phyloP scores from a whole-genome alignment of 192 early-diverging fungal species.

The Allomyces macrogynus region DNA sequence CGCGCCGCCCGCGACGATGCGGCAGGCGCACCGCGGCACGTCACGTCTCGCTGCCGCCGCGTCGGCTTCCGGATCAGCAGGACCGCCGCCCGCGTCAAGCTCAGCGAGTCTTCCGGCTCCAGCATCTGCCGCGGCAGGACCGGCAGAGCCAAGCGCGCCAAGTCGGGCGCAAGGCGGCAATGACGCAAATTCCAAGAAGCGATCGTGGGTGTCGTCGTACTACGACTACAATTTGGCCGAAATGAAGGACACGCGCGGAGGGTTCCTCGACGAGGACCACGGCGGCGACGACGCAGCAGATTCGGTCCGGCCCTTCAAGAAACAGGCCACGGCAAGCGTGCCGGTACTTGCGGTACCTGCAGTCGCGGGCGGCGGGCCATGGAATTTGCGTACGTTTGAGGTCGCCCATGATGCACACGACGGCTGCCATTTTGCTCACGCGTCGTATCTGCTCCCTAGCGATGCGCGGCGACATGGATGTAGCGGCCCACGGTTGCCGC shows the following conservation, averaged over 20 bases:
- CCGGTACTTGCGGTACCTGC: not conserved
- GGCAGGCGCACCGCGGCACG: too few species aligned
- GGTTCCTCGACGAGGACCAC: conserved; percentile 53
- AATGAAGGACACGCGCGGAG: conserved; percentile 70
- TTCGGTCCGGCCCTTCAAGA: not conserved
- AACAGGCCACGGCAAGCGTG: conserved; percentile 12
- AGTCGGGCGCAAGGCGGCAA: too few species aligned
- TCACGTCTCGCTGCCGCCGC: too few species aligned
- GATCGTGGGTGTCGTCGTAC: conserved; percentile 13
- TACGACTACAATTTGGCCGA: conserved; percentile 74
- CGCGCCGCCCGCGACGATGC: too few species aligned
- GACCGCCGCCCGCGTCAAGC: too few species aligned
- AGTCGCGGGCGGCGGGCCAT: not conserved
- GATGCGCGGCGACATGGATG: conserved; percentile 19
- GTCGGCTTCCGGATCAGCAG: too few species aligned
- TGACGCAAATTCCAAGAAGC: not conserved
- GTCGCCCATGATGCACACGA: too few species aligned
- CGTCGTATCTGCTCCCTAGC: too few species aligned
- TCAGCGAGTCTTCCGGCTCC: too few species aligned
- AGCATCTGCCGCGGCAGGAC: too few species aligned
- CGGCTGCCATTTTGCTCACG: too few species aligned
- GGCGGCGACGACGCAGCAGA: conserved; percentile 10
- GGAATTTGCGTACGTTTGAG: conserved; percentile 8
- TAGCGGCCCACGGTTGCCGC: conserved; percentile 42
- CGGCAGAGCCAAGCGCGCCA: too few species aligned